Base-by-base conservation (phyloP, 1,139 yeast genomes). In the Taiozyma onychis region DNA sequence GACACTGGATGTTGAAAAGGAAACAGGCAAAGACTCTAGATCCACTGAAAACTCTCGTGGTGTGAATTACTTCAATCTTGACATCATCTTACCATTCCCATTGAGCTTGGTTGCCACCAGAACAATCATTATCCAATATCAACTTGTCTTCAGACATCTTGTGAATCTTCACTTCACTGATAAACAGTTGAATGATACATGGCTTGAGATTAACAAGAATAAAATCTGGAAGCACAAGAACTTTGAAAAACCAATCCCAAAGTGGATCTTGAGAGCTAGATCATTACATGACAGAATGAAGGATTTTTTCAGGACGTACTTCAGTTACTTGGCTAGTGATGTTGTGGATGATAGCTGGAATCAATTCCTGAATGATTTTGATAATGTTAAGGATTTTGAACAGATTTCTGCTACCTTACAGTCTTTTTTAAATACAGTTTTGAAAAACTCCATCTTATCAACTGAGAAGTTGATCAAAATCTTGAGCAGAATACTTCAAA, bases 41-140 rank as follows among this genome's bases (percentile, higher is more conserved):
- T 44, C 62, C 4, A 48, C 53, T 13, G 63, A 63, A 37, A 53
- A 49, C 8, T 44, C 52, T 22, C 51, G 58, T 45, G 68, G 68
- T 41, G 71, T 80, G 8, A 78, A 84, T 59, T 80, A 80, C 43
- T 65, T 90, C 14, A 86, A 83, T 57, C 71, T 90, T 43, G 87
- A 88, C 48, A 66, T 88, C 37, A 72, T 76, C 28, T 72, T 91
- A 22, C 97, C 97, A 7, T 95, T 89, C 63, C 99, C 99, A 0
- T 68, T 90, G 45, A 89, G 90, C 56, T 72, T 91, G 41, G 74
- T 93, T 1, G 69, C 90, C 3, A 81, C 87, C 27, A 79, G 84
- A 53, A 85, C 88, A 43, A 80, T 85, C 32, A 74, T 89, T 35
- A 77, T 83, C 46, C 90, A 95, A 54, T 90, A 86, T 62, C 97